Base-by-base conservation (phyloP, 106 monocot genomes). In the Gastrodia elata region DNA sequence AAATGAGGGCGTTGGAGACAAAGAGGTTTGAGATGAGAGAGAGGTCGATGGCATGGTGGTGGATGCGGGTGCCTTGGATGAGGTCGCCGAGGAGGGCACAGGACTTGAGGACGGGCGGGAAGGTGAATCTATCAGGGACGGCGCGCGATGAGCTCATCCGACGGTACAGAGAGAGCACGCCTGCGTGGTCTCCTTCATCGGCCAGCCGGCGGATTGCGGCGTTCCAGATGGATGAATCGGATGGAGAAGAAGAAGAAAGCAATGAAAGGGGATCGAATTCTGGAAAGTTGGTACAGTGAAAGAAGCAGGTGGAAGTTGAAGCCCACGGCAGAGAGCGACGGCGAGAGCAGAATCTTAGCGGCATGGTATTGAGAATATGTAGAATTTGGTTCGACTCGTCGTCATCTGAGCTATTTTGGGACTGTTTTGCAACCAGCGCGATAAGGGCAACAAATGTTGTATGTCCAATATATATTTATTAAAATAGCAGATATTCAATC, bases 81-180 rank as follows among this genome's bases (percentile, higher is more conserved):
- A 83, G 70, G 78, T 70, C 57, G 3, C 73, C 9, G 25, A 85
- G 80, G 26, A 71, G 70, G 38, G 75, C 74, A 57, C 77, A 83
- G 15, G 82, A 56, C 75, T 85, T 85, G 80, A 85, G 77, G 38
- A 88, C 80, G n/a, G 71, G 72, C 5, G 88, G 88, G 36, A 80
- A 81, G 65, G 88, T 85, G 78, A 85, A 79, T 20, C 55, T 67
- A 70, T 85, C 82, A 35, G 82, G 87, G 26, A 15, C 42, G 25
- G 52, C 28, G 24, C 27, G 33, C 15, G 43, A 26, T 30, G 37
- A 58, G 41, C 56, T 77, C 88, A 88, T 82, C 6, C 34, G 78
- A 20, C 33, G 73, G 73, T 85, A 82, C 33, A 82, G 28, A 13
- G 36, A 44, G 33, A 84, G 71, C n/a, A 73, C 83, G 15, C 67